These are phyloP conservation scores for Calonectria ilicicola DNA, from an alignment of 2,329 filamentous ascomycete species.

Conservation along the genomic window DNA sequence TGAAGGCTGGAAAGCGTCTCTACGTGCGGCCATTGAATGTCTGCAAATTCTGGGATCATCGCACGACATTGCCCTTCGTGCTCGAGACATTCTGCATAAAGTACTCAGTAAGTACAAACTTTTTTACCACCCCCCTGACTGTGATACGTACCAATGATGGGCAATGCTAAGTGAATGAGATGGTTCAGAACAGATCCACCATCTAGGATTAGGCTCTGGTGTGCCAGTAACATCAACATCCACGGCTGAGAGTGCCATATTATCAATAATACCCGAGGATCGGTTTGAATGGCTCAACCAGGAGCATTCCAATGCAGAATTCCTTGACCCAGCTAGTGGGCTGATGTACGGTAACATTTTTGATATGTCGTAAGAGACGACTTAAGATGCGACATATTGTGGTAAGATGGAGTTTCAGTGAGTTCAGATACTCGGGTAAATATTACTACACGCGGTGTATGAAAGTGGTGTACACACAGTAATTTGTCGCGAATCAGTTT, in stretches of 20 bases:
- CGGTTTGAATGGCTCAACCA: neutral
- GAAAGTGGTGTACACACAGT: neutral
- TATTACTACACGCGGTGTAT: neutral
- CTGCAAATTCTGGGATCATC: neutral
- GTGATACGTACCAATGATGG: neutral
- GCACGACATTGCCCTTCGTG: neutral
- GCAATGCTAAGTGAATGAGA: neutral
- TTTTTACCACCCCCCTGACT: neutral
- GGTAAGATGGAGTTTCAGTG: neutral
- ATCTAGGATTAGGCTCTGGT: neutral
- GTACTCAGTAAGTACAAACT: neutral
- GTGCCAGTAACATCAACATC: neutral
- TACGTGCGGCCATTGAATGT: neutral
- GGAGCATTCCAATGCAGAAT: neutral
- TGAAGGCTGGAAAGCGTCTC: neutral
- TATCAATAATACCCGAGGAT: neutral
- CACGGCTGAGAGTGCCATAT: neutral
- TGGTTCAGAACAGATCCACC: neutral
- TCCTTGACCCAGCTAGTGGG: neutral
- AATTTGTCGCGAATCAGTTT: neutral
- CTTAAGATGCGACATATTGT: neutral
- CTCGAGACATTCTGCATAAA: neutral
- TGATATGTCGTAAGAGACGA: neutral
- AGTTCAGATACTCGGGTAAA: neutral
- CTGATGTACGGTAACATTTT: neutral